Evolutionary conservation across 345 rosid species (phyloP).

Genomic region (Heritiera littoralis): DNA sequence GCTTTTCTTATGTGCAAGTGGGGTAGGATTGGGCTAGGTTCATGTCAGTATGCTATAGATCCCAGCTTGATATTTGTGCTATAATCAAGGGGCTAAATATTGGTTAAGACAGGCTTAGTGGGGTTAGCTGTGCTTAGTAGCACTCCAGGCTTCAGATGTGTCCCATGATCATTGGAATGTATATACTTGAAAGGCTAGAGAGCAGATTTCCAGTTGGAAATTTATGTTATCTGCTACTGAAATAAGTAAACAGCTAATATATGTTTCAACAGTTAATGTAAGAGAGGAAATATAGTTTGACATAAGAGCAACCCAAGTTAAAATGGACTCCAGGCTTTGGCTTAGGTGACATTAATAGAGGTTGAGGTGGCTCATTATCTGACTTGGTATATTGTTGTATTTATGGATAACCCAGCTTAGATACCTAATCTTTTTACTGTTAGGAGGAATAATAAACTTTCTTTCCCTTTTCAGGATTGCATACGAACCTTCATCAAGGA

Average conservation of each 20-base stretch:
- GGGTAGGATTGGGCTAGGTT: background rate
- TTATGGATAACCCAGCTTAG: background rate
- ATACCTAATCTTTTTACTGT: background rate
- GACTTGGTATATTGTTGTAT: background rate
- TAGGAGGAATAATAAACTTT: background rate
- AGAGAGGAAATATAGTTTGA: background rate
- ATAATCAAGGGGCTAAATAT: background rate
- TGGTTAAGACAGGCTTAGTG: background rate
- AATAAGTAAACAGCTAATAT: background rate
- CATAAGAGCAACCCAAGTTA: background rate
- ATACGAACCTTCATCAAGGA: conserved; percentile 61
- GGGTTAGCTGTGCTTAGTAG: background rate
- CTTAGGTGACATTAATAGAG: background rate
- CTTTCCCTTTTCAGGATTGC: conserved; percentile 47
- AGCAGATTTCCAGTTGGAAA: background rate
- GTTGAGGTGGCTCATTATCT: background rate
- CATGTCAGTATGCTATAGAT: background rate
- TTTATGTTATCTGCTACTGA: background rate
- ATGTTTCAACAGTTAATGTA: background rate
- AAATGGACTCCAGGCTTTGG: too few species aligned
- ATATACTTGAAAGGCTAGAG: background rate
- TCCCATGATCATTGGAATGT: background rate
- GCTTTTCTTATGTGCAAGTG: background rate
- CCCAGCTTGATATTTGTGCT: background rate
- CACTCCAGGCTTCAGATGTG: background rate